Evolutionary conservation across 768 basidiomycete genomes (phyloP).

Genomic region (Guyanaporus albipodus): DNA sequence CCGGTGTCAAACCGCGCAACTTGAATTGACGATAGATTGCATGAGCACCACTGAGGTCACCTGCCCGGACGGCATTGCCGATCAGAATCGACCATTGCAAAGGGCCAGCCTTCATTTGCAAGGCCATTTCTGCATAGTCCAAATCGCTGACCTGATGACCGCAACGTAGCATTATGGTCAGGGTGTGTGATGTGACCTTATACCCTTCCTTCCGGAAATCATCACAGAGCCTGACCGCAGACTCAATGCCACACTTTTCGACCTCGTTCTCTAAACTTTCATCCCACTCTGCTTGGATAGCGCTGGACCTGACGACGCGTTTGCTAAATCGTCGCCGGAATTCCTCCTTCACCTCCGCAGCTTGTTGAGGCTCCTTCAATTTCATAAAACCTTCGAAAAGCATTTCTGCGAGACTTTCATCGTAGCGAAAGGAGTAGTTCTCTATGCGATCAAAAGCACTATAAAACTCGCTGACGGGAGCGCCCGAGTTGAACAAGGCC

Average conservation of each 20-base stretch:
- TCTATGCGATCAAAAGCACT: conserved; percentile 47
- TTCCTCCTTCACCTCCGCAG: conserved; percentile 35
- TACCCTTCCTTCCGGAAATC: conserved; percentile 33
- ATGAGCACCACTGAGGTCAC: conserved; percentile 40
- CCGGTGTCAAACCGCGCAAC: conserved; percentile 42
- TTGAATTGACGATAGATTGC: conserved; percentile 48
- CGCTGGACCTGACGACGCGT: conserved; percentile 25
- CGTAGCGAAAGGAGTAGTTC: conserved; percentile 39
- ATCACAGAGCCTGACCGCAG: conserved; percentile 35
- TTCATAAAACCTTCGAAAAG: conserved; percentile 44
- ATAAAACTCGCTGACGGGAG: conserved; percentile 33
- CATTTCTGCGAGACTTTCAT: conserved; percentile 37
- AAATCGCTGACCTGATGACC: conserved; percentile 43
- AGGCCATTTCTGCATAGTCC: conserved; percentile 36
- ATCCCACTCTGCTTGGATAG: conserved; percentile 28
- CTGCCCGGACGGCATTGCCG: conserved; percentile 41
- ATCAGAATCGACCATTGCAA: conserved; percentile 56
- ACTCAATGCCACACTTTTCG: conserved; percentile 32
- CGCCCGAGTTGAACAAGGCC: conserved; percentile 35
- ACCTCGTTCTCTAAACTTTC: conserved; percentile 29
- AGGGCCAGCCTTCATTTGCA: conserved; percentile 39
- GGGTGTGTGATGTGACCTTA: conserved; percentile 27
- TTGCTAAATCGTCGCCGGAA: conserved; percentile 36
- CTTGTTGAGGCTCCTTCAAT: conserved; percentile 34
- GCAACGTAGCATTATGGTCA: conserved; percentile 41